phyloP scores from a whole-genome alignment of 176 grass and related monocot genomes.

The Eremochloa ophiuroides region DNA sequence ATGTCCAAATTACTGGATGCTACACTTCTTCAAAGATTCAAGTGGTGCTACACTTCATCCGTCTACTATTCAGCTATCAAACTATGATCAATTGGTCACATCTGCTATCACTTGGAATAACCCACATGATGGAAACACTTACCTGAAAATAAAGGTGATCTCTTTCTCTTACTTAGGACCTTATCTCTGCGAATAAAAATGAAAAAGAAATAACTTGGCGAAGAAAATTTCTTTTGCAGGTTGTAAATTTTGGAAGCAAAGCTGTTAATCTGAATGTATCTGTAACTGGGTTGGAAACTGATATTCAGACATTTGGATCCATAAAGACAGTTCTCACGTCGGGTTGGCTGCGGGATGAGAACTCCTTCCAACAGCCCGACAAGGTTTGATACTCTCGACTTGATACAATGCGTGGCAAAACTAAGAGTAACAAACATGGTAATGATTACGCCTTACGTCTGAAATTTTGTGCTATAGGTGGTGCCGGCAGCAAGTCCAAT shows the following conservation, averaged over 20 bases:
- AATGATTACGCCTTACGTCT: background rate
- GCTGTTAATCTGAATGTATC: conserved; percentile 58
- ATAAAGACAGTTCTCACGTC: conserved; percentile 75
- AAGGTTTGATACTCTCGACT: conserved; percentile 51
- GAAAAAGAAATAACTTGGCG: conserved; percentile 7
- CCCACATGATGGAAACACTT: conserved; percentile 42
- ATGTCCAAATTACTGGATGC: conserved; percentile 97
- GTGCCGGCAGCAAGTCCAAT: conserved; percentile 49
- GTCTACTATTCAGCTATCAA: conserved; percentile 56
- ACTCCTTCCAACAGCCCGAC: conserved; percentile 82
- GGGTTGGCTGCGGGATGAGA: conserved; percentile 62
- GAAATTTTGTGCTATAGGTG: conserved; percentile 51
- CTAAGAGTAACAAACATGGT: background rate
- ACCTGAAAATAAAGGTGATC: conserved; percentile 82
- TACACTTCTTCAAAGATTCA: conserved; percentile 92
- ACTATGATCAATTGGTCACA: conserved; percentile 55
- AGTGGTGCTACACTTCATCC: conserved; percentile 66
- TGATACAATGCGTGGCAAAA: background rate
- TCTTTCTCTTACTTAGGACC: conserved; percentile 3
- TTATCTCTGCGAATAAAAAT: background rate
- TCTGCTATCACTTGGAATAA: conserved; percentile 84
- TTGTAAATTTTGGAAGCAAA: conserved; percentile 74
- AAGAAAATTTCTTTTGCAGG: conserved; percentile 25
- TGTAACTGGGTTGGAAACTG: conserved; percentile 54
- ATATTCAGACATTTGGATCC: conserved; percentile 54